Percentiles rank a stretch among this genome's conserved stretches.
Evolutionary conservation across 1,284 basidiomycete species (phyloP).

Genomic region (Cutaneotrichosporon sp.): DNA sequence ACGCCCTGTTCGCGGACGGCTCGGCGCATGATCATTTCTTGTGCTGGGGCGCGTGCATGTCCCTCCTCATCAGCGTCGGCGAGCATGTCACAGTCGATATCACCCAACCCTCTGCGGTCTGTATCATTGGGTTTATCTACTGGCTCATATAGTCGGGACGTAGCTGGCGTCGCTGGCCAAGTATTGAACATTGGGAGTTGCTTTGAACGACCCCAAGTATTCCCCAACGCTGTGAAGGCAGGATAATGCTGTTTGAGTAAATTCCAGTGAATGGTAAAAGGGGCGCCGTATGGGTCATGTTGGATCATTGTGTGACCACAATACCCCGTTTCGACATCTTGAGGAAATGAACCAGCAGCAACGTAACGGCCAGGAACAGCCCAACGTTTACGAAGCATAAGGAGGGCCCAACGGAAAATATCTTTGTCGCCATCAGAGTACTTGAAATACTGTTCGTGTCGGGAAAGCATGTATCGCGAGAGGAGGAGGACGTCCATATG

Average conservation of each 20-base stretch:
- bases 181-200: slow-evolving; percentile 48
- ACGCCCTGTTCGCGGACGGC: slow-evolving; percentile 51
- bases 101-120: slow-evolving; percentile 41
- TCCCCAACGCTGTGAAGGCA: slow-evolving; percentile 46
- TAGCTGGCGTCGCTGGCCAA: slow-evolving; percentile 36
- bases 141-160: slow-evolving; percentile 40
- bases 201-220: slow-evolving; percentile 53
- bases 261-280: slow-evolving; percentile 56
- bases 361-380: slow-evolving; percentile 56
- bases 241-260: slow-evolving; percentile 56
- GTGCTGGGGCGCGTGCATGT: slow-evolving; percentile 42
- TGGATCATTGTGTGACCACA: slow-evolving; percentile 57
- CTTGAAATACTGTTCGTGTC: slow-evolving; percentile 55
- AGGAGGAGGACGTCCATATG: slow-evolving; percentile 56
- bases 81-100: slow-evolving; percentile 56
- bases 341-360: slow-evolving; percentile 51
- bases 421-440: slow-evolving; percentile 59
- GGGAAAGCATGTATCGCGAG: slow-evolving; percentile 53
- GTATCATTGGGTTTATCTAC: slow-evolving; percentile 27
- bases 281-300: slow-evolving; percentile 53
- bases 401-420: slow-evolving; percentile 56
- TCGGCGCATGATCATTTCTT: slow-evolving; percentile 45
- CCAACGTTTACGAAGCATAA: slow-evolving; percentile 57
- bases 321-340: slow-evolving; percentile 46
- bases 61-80: slow-evolving; percentile 54